Base-by-base conservation (phyloP, 306 rosid species). In the Gynostemma pentaphyllum region DNA sequence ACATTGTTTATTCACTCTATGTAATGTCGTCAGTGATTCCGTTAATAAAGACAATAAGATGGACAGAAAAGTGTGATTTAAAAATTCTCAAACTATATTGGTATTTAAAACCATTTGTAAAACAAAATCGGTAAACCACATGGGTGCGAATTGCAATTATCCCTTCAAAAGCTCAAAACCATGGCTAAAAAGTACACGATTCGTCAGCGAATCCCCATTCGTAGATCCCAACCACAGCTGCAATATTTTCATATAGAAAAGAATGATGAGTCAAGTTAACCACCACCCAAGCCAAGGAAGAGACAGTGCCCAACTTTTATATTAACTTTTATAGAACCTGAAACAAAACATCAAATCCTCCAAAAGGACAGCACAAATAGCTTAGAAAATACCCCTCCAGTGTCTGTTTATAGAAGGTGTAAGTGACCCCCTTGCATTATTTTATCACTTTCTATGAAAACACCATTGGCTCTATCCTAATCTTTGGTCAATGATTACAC, bases 341-440 rank as follows among this genome's bases (percentile, higher is more conserved):
- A 73, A n/a, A 86, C 69, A 73, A 81, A 81, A 83, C 94, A 82
- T 72, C 85, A 81, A 75, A 79, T 79, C 82, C 46, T 82, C 94
- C 94, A 90, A 90, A 78, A 62, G 16, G 81, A 74, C 94, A 85
- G 87, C 90, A 76, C 89, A 69, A 61, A 68, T 83, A 64, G 70
- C 76, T 76, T 71, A 69, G 74, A 75, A 84, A 84, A 78, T 83
- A 87, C 79, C 97, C 72, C 68, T 76, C 28, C 8, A n/a, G 82
- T 83, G 96, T 87, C 95, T 56, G 68, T 65, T 78, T 52, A 52
- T 24, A 21, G 29, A 67, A 30, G 55, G 13, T 52, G 28, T 60
- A 68, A 60, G 70, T 64, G 22, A 79, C 78, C 67, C 67, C 32
- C 27, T 70, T 66, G 41, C 66, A 36, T 56, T 76, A 69, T 72